Conservation (phyloP, 83 land plant species). For the Diphasiastrum complanatum region DNA sequence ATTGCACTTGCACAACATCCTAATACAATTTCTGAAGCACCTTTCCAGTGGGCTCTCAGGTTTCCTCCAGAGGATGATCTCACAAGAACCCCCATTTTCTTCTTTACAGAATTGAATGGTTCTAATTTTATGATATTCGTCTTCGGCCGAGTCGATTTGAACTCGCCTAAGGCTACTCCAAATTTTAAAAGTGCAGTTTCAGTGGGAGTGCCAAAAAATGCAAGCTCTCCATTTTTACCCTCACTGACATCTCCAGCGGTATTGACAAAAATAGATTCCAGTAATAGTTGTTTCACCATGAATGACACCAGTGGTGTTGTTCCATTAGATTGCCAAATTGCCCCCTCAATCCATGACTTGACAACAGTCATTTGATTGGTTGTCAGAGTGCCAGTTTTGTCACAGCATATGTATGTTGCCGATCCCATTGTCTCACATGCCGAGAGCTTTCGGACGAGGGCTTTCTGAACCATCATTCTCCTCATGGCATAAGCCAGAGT, state of each 20-base stretch:
- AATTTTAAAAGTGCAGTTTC: conserved; percentile 70
- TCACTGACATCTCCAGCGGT: conserved; percentile 77
- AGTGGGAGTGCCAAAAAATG: conserved; percentile 70
- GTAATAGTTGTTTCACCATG: conserved; percentile 33
- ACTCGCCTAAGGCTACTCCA: conserved; percentile 61
- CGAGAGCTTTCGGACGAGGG: conserved; percentile 34
- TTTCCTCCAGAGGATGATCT: conserved; percentile 47
- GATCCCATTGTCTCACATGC: conserved; percentile 44
- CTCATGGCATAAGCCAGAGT: conserved; percentile 40
- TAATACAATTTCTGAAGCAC: conserved; percentile 82
- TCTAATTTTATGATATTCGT: conserved; percentile 59
- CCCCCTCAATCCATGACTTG: conserved; percentile 33
- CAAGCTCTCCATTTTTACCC: conserved; percentile 40
- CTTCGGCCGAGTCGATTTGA: conserved; percentile 43
- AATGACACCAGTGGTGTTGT: conserved; percentile 41
- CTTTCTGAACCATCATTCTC: conserved; percentile 37
- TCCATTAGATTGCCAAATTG: conserved; percentile 17
- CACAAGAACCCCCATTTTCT: conserved; percentile 78
- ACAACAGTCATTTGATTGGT: conserved; percentile 39
- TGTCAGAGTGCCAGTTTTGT: conserved; percentile 39
- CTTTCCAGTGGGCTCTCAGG: conserved; percentile 63
- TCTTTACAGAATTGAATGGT: conserved; percentile 77
- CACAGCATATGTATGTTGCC: conserved; percentile 34
- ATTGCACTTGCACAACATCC: conserved; percentile 56
- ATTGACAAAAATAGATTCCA: conserved; percentile 68